Conservation (phyloP, 345 rosid genomes). For the Brassica carinata region DNA sequence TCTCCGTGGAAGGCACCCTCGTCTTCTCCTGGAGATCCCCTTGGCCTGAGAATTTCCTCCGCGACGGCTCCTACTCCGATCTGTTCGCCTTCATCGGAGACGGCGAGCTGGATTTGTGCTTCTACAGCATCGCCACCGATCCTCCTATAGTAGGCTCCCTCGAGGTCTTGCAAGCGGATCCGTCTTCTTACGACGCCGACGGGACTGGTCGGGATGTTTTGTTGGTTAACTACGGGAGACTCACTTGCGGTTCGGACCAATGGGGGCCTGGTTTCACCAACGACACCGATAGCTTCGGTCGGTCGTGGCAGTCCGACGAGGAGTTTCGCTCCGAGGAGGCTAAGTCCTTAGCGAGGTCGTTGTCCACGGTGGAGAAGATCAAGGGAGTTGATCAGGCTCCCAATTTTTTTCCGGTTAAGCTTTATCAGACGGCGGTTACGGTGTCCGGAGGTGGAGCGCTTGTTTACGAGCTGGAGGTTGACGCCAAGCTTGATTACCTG, state of each 20-base stretch:
- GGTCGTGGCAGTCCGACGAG: slow-evolving; percentile 88
- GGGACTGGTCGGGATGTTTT: slow-evolving; percentile 49
- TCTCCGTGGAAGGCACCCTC: slow-evolving; percentile 84
- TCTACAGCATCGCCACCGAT: slow-evolving; percentile 93
- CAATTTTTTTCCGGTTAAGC: slow-evolving; percentile 90
- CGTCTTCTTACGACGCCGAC: slow-evolving; percentile 59
- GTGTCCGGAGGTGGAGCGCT: slow-evolving; percentile 46
- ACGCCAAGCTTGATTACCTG: slow-evolving; percentile 89
- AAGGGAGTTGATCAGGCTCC: slow-evolving; percentile 59
- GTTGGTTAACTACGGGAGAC: slow-evolving; percentile 85
- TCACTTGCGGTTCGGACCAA: slow-evolving; percentile 69
- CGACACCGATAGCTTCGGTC: slow-evolving; percentile 77
- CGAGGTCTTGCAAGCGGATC: slow-evolving; percentile 71
- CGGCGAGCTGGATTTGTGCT: slow-evolving; percentile 85
- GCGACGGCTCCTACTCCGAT: slow-evolving; percentile 94
- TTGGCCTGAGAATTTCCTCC: slow-evolving; percentile 62
- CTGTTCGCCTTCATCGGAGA: slow-evolving; percentile 74
- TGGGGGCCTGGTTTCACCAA: slow-evolving; percentile 95
- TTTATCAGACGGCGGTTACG: slow-evolving; percentile 79
- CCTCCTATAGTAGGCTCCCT: slow-evolving; percentile 90
- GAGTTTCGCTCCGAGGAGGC: slow-evolving; percentile 42
- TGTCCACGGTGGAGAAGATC: slow-evolving; percentile 55
- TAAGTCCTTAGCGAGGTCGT: slow-evolving; percentile 36
- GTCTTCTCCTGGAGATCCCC: slow-evolving; percentile 96
- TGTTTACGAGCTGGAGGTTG: slow-evolving; percentile 70